Evolutionary conservation across 352 stramenopile genomes (phyloP).

Genomic region (Globisporangium cystogenes): DNA sequence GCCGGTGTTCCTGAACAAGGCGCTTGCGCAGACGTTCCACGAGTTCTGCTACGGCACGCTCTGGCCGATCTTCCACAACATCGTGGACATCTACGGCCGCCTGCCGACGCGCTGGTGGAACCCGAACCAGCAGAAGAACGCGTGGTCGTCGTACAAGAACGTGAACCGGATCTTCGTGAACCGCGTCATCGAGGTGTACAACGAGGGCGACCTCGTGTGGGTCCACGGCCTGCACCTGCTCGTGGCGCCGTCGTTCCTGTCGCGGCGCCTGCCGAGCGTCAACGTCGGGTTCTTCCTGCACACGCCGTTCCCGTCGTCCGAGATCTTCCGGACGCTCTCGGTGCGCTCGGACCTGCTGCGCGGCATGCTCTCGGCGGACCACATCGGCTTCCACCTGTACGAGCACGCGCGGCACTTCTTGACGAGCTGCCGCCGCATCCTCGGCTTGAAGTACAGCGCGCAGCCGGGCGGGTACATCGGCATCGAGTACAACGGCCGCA

Average conservation of each 20-base stretch:
- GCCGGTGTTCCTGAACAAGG: constrained; percentile 93
- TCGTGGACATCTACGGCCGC: constrained; percentile 95
- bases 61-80: constrained; percentile 98
- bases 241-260: constrained; percentile 96
- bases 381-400: constrained; percentile 98
- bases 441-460: constrained; percentile 87
- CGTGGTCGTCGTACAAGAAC: constrained; percentile 94
- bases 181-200: constrained; percentile 89
- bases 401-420: constrained; percentile 98
- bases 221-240: constrained; percentile 98
- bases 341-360: constrained; percentile 95
- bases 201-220: constrained; percentile 93
- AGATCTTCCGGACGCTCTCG: constrained; percentile 98
- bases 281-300: constrained; percentile 98
- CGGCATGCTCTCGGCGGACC: constrained; percentile 95
- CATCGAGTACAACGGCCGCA: constrained; percentile 96
- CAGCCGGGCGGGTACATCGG: constrained; percentile 90
- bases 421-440: constrained; percentile 91
- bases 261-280: constrained; percentile 86
- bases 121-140: constrained; percentile 73
- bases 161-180: constrained; percentile 97
- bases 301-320: constrained; percentile 98
- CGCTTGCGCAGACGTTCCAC: constrained; percentile 85
- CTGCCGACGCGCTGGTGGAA: constrained; percentile 85
- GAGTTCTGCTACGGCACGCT: constrained; percentile 97